Percentiles rank a stretch among this genome's conserved stretches.
Conservation (phyloP, 495 filamentous ascomycete species). For the Neurospora tetraspora region DNA sequence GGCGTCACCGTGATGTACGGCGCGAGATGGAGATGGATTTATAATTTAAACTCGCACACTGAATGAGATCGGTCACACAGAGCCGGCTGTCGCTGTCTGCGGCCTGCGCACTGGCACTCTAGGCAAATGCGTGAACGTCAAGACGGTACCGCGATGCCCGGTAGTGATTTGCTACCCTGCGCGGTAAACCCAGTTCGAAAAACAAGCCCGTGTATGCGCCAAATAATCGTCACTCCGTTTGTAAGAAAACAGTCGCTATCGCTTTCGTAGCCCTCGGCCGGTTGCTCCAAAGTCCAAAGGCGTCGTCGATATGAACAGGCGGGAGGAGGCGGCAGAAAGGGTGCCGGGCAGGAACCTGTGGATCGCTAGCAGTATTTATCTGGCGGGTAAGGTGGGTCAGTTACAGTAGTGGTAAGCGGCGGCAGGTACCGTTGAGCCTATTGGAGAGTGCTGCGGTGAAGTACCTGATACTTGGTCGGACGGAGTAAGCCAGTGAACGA, state of each 20-base stretch:
- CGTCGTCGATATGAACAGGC: slow-evolving; percentile 18
- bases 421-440: background rate
- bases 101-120: background rate
- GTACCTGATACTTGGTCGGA: background rate
- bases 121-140: too few species aligned
- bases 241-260: background rate
- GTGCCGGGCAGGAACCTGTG: background rate
- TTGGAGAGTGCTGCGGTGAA: background rate
- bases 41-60: background rate
- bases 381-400: background rate
- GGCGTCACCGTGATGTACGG: background rate
- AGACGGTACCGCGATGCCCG: background rate
- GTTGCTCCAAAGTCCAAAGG: background rate
- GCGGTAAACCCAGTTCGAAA: background rate
- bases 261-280: background rate
- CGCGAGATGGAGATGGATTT: background rate
- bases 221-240: background rate
- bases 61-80: background rate
- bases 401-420: background rate
- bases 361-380: background rate
- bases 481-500: fast-evolving
- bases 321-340: slow-evolving; percentile 19
- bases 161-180: background rate
- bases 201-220: background rate
- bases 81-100: background rate